Base-by-base conservation (phyloP, 2,329 filamentous ascomycete genomes). In the Paecilomyces fulvus region DNA sequence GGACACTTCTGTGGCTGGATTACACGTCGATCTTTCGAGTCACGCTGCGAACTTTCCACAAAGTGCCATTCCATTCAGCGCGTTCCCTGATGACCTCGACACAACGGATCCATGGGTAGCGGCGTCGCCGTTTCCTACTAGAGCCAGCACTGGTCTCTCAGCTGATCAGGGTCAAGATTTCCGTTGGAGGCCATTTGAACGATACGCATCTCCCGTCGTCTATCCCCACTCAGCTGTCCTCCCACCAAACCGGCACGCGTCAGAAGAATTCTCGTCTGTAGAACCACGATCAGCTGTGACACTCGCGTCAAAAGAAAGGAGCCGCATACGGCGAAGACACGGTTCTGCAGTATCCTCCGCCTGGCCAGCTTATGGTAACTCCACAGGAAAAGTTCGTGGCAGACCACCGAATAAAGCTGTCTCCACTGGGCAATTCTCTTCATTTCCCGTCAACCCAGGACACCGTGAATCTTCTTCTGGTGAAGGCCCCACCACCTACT, bases 341-440 rank as follows among this genome's bases (percentile, higher is more conserved):
- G 91, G 91, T 0, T 88, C 90, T 0, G 90, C 89, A 6, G 90
- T 96, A 0, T 96, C 91, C 0, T 96, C 91, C 9, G 92, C 92
- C 0, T 96, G 92, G 92, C 84, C 87, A 55, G 84, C 84, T 60
- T 83, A 81, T 57, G 82, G 82, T 14, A 77, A 80, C 43, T 78
- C 84, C 1, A 83, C 80, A 3, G 86, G 87, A 1, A 95, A 92
- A 69, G 79, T 88, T 12, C 80, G 91, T 61, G 91, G 92, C 6
- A 80, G 92, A 58, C 92, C 92, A 48, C 89, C 90, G 0, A 88
- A 85, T 56, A 89, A 87, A 63, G 81, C 84, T 25, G 81, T 79
- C n/a, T 79, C 83, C 12, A 84, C 89, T 60, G 84, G 84, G 0
- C 84, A 87, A 0, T 89, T 85, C 61, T 85, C 84, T 3, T 86